phyloP scores from a whole-genome alignment of 1,284 basidiomycete species.

The Heimioporus punctisporus region DNA sequence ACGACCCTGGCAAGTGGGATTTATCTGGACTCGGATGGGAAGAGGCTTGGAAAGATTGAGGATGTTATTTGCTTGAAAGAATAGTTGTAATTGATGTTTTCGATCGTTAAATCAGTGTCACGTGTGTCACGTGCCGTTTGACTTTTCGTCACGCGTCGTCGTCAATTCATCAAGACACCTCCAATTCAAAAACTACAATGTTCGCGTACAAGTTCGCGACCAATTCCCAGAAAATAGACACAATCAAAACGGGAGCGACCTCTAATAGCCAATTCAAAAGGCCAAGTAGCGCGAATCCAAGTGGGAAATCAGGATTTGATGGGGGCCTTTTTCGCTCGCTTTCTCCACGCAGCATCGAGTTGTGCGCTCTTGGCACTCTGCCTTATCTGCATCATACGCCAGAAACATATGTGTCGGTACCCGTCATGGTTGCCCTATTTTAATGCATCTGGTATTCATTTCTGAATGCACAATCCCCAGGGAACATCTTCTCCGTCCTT shows the following conservation, averaged over 20 bases:
- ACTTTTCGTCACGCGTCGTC: background rate
- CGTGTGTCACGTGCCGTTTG: slow-evolving; percentile 19
- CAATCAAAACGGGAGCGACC: background rate
- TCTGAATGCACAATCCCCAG: slow-evolving; percentile 10
- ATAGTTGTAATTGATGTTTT: too few species aligned
- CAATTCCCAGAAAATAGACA: slow-evolving; percentile 13
- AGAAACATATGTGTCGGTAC: too few species aligned
- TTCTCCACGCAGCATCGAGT: slow-evolving; percentile 13
- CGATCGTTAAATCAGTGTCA: slow-evolving; percentile 2
- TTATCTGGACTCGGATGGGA: slow-evolving; percentile 68
- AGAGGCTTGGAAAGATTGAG: slow-evolving; percentile 52
- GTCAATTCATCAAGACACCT: background rate
- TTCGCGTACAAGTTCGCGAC: slow-evolving; percentile 22
- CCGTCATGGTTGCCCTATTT: too few species aligned
- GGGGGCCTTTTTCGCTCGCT: slow-evolving; percentile 9
- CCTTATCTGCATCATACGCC: slow-evolving; percentile 1
- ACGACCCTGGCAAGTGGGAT: slow-evolving; percentile 57
- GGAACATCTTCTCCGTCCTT: slow-evolving; percentile 14
- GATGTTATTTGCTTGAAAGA: too few species aligned
- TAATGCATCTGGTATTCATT: too few species aligned
- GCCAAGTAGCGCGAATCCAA: slow-evolving; percentile 10
- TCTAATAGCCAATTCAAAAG: slow-evolving; percentile 15
- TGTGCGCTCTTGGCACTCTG: slow-evolving; percentile 4
- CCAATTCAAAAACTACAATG: slow-evolving; percentile 15
- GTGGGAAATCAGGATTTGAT: slow-evolving; percentile 13